These are phyloP conservation scores for Pholiota conissans DNA, from an alignment of 768 basidiomycete genomes.

Conservation along the genomic window DNA sequence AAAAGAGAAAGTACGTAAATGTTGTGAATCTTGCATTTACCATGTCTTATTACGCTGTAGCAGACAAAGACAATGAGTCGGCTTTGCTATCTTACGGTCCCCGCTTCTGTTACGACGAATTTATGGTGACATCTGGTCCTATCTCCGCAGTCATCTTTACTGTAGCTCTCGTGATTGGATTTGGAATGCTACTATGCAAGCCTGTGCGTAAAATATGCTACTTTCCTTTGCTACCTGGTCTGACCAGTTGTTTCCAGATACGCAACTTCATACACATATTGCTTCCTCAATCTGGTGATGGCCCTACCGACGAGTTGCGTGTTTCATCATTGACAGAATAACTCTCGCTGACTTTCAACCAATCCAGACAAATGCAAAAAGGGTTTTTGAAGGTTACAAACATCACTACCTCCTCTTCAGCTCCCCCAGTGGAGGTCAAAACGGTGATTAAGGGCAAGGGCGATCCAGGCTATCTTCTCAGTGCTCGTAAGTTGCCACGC, in stretches of 20 bases:
- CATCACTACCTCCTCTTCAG: constrained; percentile 60
- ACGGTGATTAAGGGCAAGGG: constrained; percentile 65
- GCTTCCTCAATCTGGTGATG: constrained; percentile 54
- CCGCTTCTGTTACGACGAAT: constrained; percentile 78
- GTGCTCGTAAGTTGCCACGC: constrained; percentile 42
- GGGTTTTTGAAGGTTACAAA: constrained; percentile 70
- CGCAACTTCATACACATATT: constrained; percentile 56
- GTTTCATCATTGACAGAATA: not conserved
- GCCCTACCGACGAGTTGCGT: constrained; percentile 65
- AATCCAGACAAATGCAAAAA: constrained; percentile 49
- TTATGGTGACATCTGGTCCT: constrained; percentile 40
- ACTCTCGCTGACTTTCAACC: not conserved
- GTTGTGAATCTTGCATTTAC: not conserved
- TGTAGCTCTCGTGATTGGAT: constrained; percentile 32
- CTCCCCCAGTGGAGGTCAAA: constrained; percentile 50
- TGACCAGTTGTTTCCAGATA: constrained; percentile 32
- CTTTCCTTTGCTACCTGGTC: not conserved
- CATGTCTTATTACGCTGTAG: not conserved
- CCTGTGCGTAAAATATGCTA: constrained; percentile 31
- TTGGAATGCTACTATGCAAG: constrained; percentile 32
- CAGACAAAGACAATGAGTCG: constrained; percentile 13
- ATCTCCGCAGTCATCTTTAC: constrained; percentile 42
- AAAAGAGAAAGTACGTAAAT: constrained; percentile 19
- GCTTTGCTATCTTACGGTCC: constrained; percentile 54
- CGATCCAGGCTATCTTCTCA: constrained; percentile 74